phyloP scores from a whole-genome alignment of 1,284 basidiomycete genomes.

The Rhodotorula sp. region DNA sequence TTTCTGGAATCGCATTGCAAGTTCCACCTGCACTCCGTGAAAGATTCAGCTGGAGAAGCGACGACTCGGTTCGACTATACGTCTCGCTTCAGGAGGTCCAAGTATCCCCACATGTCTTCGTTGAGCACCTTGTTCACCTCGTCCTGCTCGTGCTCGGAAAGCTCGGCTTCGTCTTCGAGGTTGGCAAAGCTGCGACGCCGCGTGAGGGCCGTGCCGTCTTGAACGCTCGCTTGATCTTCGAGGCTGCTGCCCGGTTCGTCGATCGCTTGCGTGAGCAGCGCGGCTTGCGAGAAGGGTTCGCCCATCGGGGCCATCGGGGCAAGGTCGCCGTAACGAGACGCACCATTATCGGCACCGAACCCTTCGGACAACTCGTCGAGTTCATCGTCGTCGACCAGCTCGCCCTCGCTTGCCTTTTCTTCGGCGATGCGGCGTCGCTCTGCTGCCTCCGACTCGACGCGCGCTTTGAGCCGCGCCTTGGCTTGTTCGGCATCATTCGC shows the following conservation, averaged over 20 bases:
- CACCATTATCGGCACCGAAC: too few species aligned
- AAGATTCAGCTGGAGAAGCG: background rate
- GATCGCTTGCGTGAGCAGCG: background rate
- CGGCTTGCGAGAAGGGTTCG: background rate
- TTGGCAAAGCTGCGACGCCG: background rate
- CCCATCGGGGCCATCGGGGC: too few species aligned
- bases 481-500: too few species aligned
- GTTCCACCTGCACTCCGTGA: background rate
- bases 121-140: background rate
- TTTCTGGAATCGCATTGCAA: background rate
- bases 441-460: background rate
- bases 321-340: too few species aligned
- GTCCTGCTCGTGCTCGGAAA: background rate
- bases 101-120: background rate
- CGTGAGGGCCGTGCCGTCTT: background rate
- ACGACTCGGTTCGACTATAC: too few species aligned
- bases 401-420: constrained; percentile 1
- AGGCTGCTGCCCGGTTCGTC: background rate
- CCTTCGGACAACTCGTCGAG: background rate
- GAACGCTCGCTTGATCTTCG: background rate
- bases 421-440: background rate
- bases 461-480: too few species aligned
- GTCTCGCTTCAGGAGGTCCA: too few species aligned
- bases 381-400: constrained; percentile 2
- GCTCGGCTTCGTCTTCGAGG: constrained; percentile 1